These are phyloP conservation scores for Penicillium cataractarum DNA, from an alignment of 495 filamentous ascomycete genomes.

Conservation along the genomic window DNA sequence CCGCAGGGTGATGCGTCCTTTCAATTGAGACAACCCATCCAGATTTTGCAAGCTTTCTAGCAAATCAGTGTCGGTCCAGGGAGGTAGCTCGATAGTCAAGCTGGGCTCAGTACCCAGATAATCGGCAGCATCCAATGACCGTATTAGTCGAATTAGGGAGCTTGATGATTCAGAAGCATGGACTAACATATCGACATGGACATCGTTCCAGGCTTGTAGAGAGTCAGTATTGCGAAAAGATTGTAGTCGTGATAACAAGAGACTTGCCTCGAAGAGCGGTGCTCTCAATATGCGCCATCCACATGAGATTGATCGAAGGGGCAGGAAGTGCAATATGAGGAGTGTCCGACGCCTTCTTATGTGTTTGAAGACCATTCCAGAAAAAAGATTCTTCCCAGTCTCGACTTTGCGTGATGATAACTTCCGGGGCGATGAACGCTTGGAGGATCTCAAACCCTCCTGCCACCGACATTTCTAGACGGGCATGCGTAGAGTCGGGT, in stretches of 20 bases:
- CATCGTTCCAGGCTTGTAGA: slow-evolving; percentile 68
- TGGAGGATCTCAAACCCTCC: slow-evolving; percentile 49
- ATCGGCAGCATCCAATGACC: slow-evolving; percentile 72
- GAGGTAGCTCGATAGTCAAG: slow-evolving; percentile 79
- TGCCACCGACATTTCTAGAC: slow-evolving; percentile 54
- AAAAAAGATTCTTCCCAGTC: slow-evolving; percentile 57
- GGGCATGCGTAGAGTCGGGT: slow-evolving; percentile 48
- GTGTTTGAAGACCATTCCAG: slow-evolving; percentile 50
- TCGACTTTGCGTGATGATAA: slow-evolving; percentile 51
- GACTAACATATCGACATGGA: slow-evolving; percentile 75
- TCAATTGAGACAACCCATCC: slow-evolving; percentile 62
- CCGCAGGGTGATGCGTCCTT: slow-evolving; percentile 61
- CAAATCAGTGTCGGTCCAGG: slow-evolving; percentile 62
- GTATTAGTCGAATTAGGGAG: slow-evolving; percentile 70
- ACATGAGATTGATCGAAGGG: slow-evolving; percentile 63
- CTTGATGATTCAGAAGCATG: slow-evolving; percentile 72
- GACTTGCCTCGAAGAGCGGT: slow-evolving; percentile 63
- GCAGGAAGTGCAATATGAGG: slow-evolving; percentile 71
- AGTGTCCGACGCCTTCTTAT: slow-evolving; percentile 43
- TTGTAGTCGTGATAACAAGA: not conserved
- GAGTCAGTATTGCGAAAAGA: slow-evolving; percentile 14
- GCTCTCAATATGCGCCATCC: slow-evolving; percentile 77
- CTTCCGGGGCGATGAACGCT: slow-evolving; percentile 51
- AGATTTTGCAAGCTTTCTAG: slow-evolving; percentile 62
- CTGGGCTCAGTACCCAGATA: slow-evolving; percentile 69